Conservation (phyloP, 768 basidiomycete species). For the Kondoa subrosea region DNA sequence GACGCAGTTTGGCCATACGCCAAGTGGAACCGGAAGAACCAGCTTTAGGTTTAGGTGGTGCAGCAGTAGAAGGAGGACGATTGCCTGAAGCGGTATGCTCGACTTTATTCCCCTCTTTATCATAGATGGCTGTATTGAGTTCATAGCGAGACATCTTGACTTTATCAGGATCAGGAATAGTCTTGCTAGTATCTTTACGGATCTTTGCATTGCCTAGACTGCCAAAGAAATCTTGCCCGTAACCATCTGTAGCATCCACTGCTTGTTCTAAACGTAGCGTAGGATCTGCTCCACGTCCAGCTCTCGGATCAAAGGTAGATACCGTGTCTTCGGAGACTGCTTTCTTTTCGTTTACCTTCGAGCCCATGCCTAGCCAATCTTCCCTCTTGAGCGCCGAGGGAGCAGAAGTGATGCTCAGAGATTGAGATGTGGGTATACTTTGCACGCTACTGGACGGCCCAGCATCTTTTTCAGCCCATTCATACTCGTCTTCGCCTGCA, state of each 20-base stretch:
- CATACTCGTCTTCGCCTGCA: constrained; percentile 49
- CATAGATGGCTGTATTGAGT: constrained; percentile 32
- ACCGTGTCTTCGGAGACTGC: constrained; percentile 28
- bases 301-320: constrained; percentile 13
- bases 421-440: constrained; percentile 59
- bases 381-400: constrained; percentile 48
- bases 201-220: constrained; percentile 11
- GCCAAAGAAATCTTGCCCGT: constrained; percentile 28
- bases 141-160: constrained; percentile 37
- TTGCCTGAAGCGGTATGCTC: constrained; percentile 38
- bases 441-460: constrained; percentile 27
- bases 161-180: constrained; percentile 54
- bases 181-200: constrained; percentile 43
- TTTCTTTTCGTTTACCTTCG: constrained; percentile 33
- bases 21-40: constrained; percentile 88
- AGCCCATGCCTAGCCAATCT: constrained; percentile 55
- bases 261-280: constrained; percentile 14
- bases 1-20: constrained; percentile 91
- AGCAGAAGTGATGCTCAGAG: constrained; percentile 48
- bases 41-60: constrained; percentile 40
- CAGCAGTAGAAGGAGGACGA: constrained; percentile 50
- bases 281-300: constrained; percentile 18
- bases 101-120: constrained; percentile 38
- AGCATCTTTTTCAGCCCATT: constrained; percentile 65
- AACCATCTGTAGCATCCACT: constrained; percentile 30